phyloP scores from a whole-genome alignment of 1,139 yeast genomes.

The Suhomyces taliae region DNA sequence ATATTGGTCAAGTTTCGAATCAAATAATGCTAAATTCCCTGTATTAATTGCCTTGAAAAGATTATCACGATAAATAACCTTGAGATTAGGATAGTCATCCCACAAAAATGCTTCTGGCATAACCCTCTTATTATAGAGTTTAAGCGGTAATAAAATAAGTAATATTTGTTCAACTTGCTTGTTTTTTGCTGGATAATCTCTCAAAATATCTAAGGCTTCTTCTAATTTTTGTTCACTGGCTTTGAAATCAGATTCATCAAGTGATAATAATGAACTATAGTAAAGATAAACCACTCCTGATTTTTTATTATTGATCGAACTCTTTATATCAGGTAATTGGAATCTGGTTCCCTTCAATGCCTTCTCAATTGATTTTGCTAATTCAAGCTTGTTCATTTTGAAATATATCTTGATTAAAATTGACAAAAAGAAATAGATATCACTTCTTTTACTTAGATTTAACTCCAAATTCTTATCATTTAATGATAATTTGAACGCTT shows the following conservation, averaged over 20 bases:
- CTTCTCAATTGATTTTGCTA: constrained; percentile 76
- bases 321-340: constrained; percentile 52
- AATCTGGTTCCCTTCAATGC: constrained; percentile 61
- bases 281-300: constrained; percentile 64
- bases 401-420: constrained; percentile 73
- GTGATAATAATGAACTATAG: constrained; percentile 61
- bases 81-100: constrained; percentile 44
- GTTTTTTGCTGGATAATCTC: constrained; percentile 21
- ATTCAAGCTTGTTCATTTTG: constrained; percentile 64
- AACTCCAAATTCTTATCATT: constrained; percentile 69
- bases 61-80: constrained; percentile 43
- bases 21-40: constrained; percentile 59
- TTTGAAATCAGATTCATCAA: constrained; percentile 61
- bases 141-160: constrained; percentile 55
- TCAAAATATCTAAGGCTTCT: constrained; percentile 44
- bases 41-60: constrained; percentile 48
- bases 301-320: constrained; percentile 43
- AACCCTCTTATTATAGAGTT: constrained; percentile 40
- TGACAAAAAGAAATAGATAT: constrained; percentile 73
- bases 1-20: constrained; percentile 41
- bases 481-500: constrained; percentile 73
- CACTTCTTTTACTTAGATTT: constrained; percentile 54
- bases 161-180: constrained; percentile 45
- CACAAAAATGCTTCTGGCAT: constrained; percentile 45
- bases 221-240: constrained; percentile 51